Conservation (phyloP, 352 stramenopile species). For the Phytophthora pluvialis region DNA sequence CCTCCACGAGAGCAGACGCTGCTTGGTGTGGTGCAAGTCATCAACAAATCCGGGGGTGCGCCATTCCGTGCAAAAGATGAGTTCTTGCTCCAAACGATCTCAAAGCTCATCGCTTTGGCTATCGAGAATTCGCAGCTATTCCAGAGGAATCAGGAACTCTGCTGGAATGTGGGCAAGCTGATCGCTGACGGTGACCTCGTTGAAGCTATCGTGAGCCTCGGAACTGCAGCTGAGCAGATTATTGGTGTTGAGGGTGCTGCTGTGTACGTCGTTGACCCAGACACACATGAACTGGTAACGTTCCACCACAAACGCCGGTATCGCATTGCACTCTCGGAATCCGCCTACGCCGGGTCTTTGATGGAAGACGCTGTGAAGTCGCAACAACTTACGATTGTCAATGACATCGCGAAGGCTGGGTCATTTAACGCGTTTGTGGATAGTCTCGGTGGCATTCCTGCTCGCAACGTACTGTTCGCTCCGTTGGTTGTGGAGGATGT, state of each 20-base stretch:
- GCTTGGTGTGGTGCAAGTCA: conserved; percentile 80
- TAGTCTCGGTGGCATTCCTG: conserved; percentile 58
- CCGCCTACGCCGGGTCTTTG: conserved; percentile 59
- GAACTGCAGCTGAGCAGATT: conserved; percentile 65
- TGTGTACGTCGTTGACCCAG: conserved; percentile 63
- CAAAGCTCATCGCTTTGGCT: conserved; percentile 77
- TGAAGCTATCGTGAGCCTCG: conserved; percentile 63
- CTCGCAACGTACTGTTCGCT: conserved; percentile 67
- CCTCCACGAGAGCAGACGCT: conserved; percentile 43
- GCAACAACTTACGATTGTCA: conserved; percentile 69
- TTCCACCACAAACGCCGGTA: conserved; percentile 77
- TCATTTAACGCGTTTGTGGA: conserved; percentile 77
- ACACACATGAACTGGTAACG: conserved; percentile 60
- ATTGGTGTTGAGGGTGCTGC: conserved; percentile 73
- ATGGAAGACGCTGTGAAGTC: conserved; percentile 54
- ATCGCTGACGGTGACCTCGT: conserved; percentile 67
- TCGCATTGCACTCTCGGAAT: conserved; percentile 56
- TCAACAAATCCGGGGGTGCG: conserved; percentile 81
- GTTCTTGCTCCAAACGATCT: conserved; percentile 75
- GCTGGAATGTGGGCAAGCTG: conserved; percentile 63
- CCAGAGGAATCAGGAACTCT: conserved; percentile 79
- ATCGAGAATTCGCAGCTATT: conserved; percentile 87
- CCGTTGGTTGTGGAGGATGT: conserved; percentile 63
- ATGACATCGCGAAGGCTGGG: conserved; percentile 44
- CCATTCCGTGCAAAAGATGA: conserved; percentile 84